Evolutionary conservation across 2,329 filamentous ascomycete species (phyloP), one percentile per base, ranked within the genome.

Genomic region (Pyrenophora teres): DNA sequence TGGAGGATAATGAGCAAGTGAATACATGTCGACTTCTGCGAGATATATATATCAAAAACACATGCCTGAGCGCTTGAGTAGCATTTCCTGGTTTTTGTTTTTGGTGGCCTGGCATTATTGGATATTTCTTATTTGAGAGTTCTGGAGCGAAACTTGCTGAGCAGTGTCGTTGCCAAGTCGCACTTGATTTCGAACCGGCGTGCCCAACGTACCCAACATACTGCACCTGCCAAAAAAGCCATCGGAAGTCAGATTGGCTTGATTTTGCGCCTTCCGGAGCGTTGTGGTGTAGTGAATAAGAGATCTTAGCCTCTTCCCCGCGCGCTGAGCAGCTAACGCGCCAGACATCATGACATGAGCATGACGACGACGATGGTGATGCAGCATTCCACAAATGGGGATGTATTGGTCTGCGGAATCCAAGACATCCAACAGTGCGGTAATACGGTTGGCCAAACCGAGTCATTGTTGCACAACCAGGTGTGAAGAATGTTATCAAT

Each of bases 41-140:
- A 30, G 42, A 48, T 48, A 43, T 52, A 48, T 48, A 43, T 39
- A 48, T 8, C 18, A 19, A 27, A 27, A 38, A 12, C 27, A 30
- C 27, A 9, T 30, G 27, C 27, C 27, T 9, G 9, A 30, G 27
- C 27, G 9, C 9, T 4, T 9, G 9, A 30, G 27, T 13, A 30
- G 27, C 27, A 12, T 12, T 10, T 12, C 4, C 27, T 30, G 27
- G 27, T 10, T 4, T 30, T 30, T 30, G 27, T 30, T 30, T 30
- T 30, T 30, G 27, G 27, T 30, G 27, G 27, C 10, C 27, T 30
- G 8, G 12, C 27, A 5, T 12, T 30, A 30, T 30, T 30, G 27
- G 27, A 10, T 30, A 30, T 30, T 30, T 12, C 27, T 30, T 30
- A 7, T 30, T 30, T 12, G 8, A 30, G 27, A 12, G 27, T 30